phyloP scores from a whole-genome alignment of 2,329 filamentous ascomycete species.

The Exophiala mesophila region DNA sequence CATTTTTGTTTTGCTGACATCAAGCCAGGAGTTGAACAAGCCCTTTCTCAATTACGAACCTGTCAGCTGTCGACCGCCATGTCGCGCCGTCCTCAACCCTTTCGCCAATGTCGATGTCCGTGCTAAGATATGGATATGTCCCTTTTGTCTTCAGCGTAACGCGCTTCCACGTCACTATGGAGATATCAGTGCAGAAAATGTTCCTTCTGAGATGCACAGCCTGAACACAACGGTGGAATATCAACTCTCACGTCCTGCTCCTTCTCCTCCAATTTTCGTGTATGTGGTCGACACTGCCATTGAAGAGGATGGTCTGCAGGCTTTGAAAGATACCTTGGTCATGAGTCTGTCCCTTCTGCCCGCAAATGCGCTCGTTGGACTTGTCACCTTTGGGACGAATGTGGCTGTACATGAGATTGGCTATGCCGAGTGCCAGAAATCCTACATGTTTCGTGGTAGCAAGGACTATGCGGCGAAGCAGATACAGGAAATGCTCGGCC shows the following conservation, averaged over 20 bases:
- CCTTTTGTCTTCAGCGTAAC: constrained; percentile 64
- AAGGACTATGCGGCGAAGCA: constrained; percentile 98
- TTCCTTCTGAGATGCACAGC: constrained; percentile 62
- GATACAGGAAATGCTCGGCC: constrained; percentile 97
- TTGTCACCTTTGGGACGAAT: constrained; percentile 80
- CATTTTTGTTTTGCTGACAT: constrained; percentile 83
- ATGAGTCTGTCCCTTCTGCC: constrained; percentile 62
- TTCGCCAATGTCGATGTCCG: constrained; percentile 74
- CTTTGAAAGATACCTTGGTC: constrained; percentile 62
- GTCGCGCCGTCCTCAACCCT: constrained; percentile 91
- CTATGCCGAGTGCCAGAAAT: constrained; percentile 96
- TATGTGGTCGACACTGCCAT: constrained; percentile 67
- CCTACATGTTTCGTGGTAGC: constrained; percentile 94
- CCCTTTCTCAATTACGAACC: constrained; percentile 92
- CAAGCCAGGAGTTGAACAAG: constrained; percentile 90
- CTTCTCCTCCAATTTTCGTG: constrained; percentile 61
- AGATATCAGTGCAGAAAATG: constrained; percentile 61
- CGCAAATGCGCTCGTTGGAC: constrained; percentile 58
- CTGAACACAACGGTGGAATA: constrained; percentile 64
- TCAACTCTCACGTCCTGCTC: constrained; percentile 56
- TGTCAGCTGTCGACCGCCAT: constrained; percentile 92
- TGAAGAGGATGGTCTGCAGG: constrained; percentile 63
- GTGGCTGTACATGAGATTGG: constrained; percentile 91
- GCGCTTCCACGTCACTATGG: constrained; percentile 63
- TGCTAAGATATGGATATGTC: constrained; percentile 64